A percentile compares a stretch with the other conserved stretches of the same genome.
phyloP scores from a whole-genome alignment of 345 rosid species.

The Gossypium arboreum region DNA sequence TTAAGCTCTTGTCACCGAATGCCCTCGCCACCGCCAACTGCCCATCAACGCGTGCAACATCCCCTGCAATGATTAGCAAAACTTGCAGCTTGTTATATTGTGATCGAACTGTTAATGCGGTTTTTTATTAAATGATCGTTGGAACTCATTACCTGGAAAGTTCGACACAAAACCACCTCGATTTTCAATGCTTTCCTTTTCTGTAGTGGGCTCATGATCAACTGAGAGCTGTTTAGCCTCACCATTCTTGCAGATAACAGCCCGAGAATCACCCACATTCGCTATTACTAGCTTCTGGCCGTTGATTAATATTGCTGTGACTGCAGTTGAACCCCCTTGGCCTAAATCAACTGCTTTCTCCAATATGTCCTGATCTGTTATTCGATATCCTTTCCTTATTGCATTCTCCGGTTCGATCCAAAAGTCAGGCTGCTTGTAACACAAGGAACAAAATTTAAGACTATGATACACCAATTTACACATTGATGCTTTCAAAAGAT shows the following conservation, averaged over 20 bases:
- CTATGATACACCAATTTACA: not conserved
- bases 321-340: slow-evolving; percentile 93
- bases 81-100: not conserved
- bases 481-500: not conserved
- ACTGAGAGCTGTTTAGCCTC: slow-evolving; percentile 71
- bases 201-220: slow-evolving; percentile 82
- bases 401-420: slow-evolving; percentile 75
- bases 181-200: slow-evolving; percentile 61
- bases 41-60: slow-evolving; percentile 89
- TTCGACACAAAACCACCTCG: slow-evolving; percentile 88
- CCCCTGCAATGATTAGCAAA: slow-evolving; percentile 46
- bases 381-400: slow-evolving; percentile 59
- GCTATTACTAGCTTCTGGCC: slow-evolving; percentile 76
- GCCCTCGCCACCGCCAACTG: slow-evolving; percentile 95
- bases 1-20: slow-evolving; percentile 87
- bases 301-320: slow-evolving; percentile 77
- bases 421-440: slow-evolving; percentile 53
- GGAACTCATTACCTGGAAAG: slow-evolving; percentile 57
- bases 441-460: not conserved
- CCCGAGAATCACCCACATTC: slow-evolving; percentile 93
- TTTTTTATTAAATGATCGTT: not conserved
- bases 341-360: slow-evolving; percentile 72
- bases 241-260: slow-evolving; percentile 66
- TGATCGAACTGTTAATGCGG: not conserved
- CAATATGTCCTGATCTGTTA: slow-evolving; percentile 59